A percentile compares a stretch with the other conserved stretches of the same genome.
Conservation (phyloP, 164 flowering plant species). For the Macadamia integrifolia region DNA sequence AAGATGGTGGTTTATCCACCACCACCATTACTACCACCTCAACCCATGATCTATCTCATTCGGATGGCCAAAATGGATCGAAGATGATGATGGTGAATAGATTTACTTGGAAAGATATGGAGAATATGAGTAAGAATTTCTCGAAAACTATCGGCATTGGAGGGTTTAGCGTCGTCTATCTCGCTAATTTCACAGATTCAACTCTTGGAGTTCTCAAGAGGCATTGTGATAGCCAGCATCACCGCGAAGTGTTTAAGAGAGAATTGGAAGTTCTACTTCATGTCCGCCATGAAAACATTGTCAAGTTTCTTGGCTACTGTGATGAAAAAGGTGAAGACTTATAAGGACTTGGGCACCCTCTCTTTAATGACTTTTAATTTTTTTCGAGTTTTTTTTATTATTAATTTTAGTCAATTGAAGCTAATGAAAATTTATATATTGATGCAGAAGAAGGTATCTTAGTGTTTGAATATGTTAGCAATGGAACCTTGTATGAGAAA, state of each 20-base stretch:
- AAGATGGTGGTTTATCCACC: slow-evolving; percentile 1
- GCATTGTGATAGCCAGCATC: slow-evolving; percentile 43
- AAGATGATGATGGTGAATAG: slow-evolving; percentile 19
- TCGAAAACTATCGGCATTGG: slow-evolving; percentile 54
- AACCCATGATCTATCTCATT: not conserved
- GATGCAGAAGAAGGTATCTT: slow-evolving; percentile 9
- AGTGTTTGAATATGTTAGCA: too few species aligned
- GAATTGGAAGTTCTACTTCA: slow-evolving; percentile 51
- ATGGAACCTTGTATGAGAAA: too few species aligned
- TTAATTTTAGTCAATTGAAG: too few species aligned
- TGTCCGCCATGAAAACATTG: slow-evolving; percentile 49
- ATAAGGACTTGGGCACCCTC: not conserved
- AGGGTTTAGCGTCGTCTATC: slow-evolving; percentile 70
- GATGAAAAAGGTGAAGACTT: slow-evolving; percentile 38
- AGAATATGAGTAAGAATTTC: slow-evolving; percentile 35
- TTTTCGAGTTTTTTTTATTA: not conserved
- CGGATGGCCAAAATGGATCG: not conserved
- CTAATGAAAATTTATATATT: not conserved
- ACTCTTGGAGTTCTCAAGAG: slow-evolving; percentile 51
- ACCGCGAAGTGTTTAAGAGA: slow-evolving; percentile 42
- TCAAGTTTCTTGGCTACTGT: slow-evolving; percentile 62
- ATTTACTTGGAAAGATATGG: slow-evolving; percentile 52
- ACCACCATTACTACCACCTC: slow-evolving; percentile 1
- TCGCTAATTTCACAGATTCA: slow-evolving; percentile 35
- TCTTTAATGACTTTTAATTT: not conserved